Evolutionary conservation across 75 land plant genomes (phyloP).

Genomic region (Selaginella moellendorffii): DNA sequence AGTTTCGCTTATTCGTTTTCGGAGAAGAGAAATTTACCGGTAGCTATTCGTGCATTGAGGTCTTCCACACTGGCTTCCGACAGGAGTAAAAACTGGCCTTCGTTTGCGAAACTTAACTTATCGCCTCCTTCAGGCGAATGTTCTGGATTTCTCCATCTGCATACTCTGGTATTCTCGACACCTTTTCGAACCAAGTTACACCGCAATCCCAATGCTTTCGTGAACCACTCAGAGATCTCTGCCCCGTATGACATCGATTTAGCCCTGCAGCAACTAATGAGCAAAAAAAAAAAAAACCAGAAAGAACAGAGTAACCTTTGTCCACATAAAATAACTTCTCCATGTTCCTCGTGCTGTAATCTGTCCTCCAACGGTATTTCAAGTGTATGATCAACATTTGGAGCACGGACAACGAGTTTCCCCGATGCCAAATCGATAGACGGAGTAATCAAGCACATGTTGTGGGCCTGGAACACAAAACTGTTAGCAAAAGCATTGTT

Average conservation of each 20-base stretch:
- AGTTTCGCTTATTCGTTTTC: too few relatives aligned
- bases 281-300: not conserved
- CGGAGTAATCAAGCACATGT: slow-evolving; percentile 50
- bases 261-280: slow-evolving; percentile 28
- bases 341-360: slow-evolving; percentile 8
- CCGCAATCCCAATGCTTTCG: slow-evolving; percentile 44
- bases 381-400: slow-evolving; percentile 33
- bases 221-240: slow-evolving; percentile 68
- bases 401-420: slow-evolving; percentile 44
- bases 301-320: slow-evolving; percentile 34
- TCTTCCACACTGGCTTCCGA: slow-evolving; percentile 68
- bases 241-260: slow-evolving; percentile 33
- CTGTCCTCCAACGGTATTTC: slow-evolving; percentile 34
- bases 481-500: too few relatives aligned
- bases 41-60: slow-evolving; percentile 31
- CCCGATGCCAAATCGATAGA: slow-evolving; percentile 35
- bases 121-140: slow-evolving; percentile 5
- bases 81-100: slow-evolving; percentile 68
- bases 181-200: slow-evolving; percentile 45
- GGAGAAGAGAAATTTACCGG: too few relatives aligned
- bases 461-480: slow-evolving; percentile 68
- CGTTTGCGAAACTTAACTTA: slow-evolving; percentile 49
- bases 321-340: slow-evolving; percentile 41
- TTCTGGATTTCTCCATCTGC: slow-evolving; percentile 7
- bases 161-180: slow-evolving; percentile 5